Conservation (phyloP, 1,284 basidiomycete genomes). For the Macrocystidia cucumis region DNA sequence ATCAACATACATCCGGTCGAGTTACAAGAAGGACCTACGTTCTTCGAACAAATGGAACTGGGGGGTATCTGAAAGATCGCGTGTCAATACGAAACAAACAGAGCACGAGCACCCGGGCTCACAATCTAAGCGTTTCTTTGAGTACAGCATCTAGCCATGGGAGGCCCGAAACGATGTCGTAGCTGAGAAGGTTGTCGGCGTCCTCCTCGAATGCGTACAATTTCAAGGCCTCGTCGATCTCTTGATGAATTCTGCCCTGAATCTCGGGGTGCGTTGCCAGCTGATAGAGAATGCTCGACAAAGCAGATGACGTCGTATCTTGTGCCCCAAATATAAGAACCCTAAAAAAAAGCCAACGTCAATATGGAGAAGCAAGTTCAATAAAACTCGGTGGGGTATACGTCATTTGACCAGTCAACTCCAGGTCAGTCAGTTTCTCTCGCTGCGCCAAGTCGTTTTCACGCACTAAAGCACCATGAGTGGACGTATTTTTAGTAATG, state of each 20-base stretch:
- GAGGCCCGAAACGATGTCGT: slow-evolving; percentile 28
- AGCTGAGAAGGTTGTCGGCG: slow-evolving; percentile 19
- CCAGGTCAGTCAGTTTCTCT: slow-evolving; percentile 30
- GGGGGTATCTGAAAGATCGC: slow-evolving; percentile 24
- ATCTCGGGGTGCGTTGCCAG: slow-evolving; percentile 21
- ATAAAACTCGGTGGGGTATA: slow-evolving; percentile 14
- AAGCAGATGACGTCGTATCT: slow-evolving; percentile 31
- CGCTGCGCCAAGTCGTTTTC: slow-evolving; percentile 25
- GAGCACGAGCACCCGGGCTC: slow-evolving; percentile 11
- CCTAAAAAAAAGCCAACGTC: slow-evolving; percentile 13
- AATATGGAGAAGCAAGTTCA: background rate
- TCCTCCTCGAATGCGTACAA: slow-evolving; percentile 12
- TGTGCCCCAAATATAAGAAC: slow-evolving; percentile 38
- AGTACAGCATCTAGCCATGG: slow-evolving; percentile 38
- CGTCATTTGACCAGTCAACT: slow-evolving; percentile 42
- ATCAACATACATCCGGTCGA: background rate
- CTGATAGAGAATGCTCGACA: slow-evolving; percentile 28
- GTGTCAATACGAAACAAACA: slow-evolving; percentile 2
- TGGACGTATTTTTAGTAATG: background rate
- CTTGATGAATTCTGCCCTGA: slow-evolving; percentile 25
- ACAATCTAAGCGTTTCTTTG: slow-evolving; percentile 39
- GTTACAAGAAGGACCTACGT: slow-evolving; percentile 21
- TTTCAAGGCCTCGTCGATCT: slow-evolving; percentile 19
- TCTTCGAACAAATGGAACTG: slow-evolving; percentile 35
- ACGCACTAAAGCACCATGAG: slow-evolving; percentile 20